These are phyloP conservation scores for Botryosphaeria dothidea DNA, from an alignment of 2,329 filamentous ascomycete genomes.

Conservation along the genomic window DNA sequence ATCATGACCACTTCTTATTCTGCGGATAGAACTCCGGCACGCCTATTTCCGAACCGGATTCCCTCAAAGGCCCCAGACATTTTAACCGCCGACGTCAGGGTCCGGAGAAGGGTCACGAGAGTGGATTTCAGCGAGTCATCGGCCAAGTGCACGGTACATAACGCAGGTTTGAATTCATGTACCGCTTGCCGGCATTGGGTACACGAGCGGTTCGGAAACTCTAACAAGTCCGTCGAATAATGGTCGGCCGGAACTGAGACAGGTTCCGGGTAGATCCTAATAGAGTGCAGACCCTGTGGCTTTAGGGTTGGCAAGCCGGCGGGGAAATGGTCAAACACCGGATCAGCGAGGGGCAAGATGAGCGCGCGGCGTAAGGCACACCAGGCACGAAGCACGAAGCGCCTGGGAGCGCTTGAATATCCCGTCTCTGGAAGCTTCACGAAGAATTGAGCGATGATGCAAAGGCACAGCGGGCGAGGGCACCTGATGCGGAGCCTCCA, in stretches of 20 bases:
- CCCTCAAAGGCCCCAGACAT: not conserved
- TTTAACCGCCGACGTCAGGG: not conserved
- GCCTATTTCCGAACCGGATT: not conserved
- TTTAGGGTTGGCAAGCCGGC: not conserved
- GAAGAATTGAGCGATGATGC: slow-evolving; percentile 2
- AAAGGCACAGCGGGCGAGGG: not conserved
- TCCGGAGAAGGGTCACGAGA: not conserved
- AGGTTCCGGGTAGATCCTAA: not conserved
- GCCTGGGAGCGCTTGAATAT: not conserved
- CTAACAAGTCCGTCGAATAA: not conserved
- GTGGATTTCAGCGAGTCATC: not conserved
- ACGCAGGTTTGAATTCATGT: not conserved
- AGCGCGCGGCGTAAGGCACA: not conserved
- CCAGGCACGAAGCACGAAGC: not conserved
- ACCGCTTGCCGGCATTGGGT: not conserved
- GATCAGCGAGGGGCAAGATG: not conserved
- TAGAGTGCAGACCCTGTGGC: not conserved
- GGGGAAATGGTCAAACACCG: not conserved
- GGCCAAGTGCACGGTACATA: not conserved
- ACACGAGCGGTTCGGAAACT: not conserved
- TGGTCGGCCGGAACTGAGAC: not conserved
- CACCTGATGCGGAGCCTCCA: slow-evolving; percentile 11
- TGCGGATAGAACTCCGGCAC: not conserved
- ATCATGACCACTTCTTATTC: not conserved
- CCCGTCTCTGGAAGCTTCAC: not conserved